Evolutionary conservation across 306 rosid species (phyloP), one percentile per base, ranked within the genome.

Genomic region (Rosa persica): DNA sequence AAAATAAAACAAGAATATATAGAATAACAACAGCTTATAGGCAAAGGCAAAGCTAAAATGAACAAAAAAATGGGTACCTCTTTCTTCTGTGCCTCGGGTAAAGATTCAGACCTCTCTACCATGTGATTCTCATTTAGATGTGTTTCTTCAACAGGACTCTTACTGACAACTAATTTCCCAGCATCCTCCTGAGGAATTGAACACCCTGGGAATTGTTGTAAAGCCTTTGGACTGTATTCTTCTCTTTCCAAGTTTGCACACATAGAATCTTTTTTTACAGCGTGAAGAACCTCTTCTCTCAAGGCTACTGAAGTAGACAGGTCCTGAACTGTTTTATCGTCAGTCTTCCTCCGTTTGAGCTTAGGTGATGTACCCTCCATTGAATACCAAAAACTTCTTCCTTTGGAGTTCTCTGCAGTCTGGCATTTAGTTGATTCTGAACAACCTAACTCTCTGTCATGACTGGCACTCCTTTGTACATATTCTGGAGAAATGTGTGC

Each of bases 281-380:
- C 76, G 70, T 80, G 81, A 72, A 47, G 51, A 76, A 46, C 72
- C 70, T 84, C 81, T 85, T 86, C 89, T 79, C 39, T 20, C 34
- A 54, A 65, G 64, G 66, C 71, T 42, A 81, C 76, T 76, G 90
- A 81, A 77, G 83, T 70, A 65, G 84, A 72, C 46, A 68, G 78
- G 64, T 54, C 73, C 52, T 75, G 73, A 76, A 60, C 65, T 42
- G 52, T 48, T 70, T 78, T 79, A 39, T 44, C 66, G 58, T 81
- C 91, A 75, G 68, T 79, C 85, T 86, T 89, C 80, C 87, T 88
- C 82, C 86, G 87, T 74, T 92, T 90, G 36, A 76, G 83, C 76
- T 76, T 87, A 84, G 86, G 75, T 66, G 70, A 68, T 17, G 85
- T 85, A 78, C 73, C 84, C 76, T 84, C 87, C 81, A 78, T 39